A percentile compares a stretch with the other conserved stretches of the same genome.
These are phyloP conservation scores for Crassisporium funariophilum DNA, from an alignment of 768 basidiomycete genomes.

Conservation along the genomic window DNA sequence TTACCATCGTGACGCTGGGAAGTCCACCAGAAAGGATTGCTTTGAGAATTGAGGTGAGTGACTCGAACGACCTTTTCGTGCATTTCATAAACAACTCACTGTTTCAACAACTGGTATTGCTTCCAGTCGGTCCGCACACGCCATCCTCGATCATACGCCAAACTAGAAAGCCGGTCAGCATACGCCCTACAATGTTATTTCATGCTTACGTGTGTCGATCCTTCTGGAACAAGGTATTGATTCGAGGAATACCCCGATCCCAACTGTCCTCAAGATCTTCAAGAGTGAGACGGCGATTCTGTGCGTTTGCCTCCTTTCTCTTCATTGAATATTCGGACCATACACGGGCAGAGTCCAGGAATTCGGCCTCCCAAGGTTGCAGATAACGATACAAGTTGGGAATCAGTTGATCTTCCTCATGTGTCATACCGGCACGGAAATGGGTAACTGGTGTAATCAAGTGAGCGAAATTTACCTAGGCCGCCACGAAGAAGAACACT, in stretches of 20 bases:
- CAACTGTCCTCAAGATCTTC: conserved; percentile 99
- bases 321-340: conserved; percentile 99
- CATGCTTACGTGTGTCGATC: conserved; percentile 82
- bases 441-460: conserved; percentile 69
- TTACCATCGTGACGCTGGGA: conserved; percentile 96
- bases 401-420: conserved; percentile 92
- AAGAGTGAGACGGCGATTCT: conserved; percentile 93
- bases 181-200: not conserved
- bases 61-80: not conserved
- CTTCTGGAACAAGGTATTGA: conserved; percentile 99
- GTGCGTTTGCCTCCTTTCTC: conserved; percentile 98
- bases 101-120: conserved; percentile 91
- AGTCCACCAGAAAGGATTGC: conserved; percentile 99
- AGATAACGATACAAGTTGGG: conserved; percentile 97
- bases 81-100: conserved; percentile 48
- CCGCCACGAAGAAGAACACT: conserved; percentile 12
- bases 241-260: conserved; percentile 98
- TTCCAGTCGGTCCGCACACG: conserved; percentile 98
- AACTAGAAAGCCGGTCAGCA: conserved; percentile 37
- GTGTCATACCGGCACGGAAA: conserved; percentile 99
- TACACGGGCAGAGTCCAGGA: conserved; percentile 96
- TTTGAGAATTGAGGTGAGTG: conserved; percentile 28
- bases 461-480: conserved; percentile 1
- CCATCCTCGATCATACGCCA: conserved; percentile 99
- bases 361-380: conserved; percentile 97